Base-by-base conservation (phyloP, 305 asterid genomes). In the Ilex paraguariensis region DNA sequence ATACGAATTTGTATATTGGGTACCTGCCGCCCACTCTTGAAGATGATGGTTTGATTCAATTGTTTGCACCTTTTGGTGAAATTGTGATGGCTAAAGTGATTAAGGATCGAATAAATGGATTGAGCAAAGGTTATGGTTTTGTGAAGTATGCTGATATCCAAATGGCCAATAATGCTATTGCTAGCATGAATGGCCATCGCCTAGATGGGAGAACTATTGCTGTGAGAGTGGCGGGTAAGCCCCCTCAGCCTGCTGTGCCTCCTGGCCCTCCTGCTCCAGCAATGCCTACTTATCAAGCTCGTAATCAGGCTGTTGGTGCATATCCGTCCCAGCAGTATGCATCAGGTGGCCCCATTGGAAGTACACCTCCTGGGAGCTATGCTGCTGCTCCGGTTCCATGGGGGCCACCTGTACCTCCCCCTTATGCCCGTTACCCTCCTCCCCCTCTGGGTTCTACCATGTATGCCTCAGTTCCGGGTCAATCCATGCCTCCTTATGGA, bases 11-110 rank as follows among this genome's bases (percentile, higher is more conserved):
- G 61, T 90, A 92, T 33, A 90, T 92, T 10, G 98, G 98, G 30
- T 90, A 78, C 77, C 69, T 92, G 78, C 98, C 98, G 15, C 98
- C 98, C 5, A 82, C 87, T 51, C 66, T 92, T 45, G 98, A 92
- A 32, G 98, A 90, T 66, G 97, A 90, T 60, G 87, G 85, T 60
- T 69, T 92, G 79, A 90, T 90, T 69, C 79, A 71, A 69, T 78
- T 92, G 73, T 92, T 92, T 72, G 77, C 97, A 48, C 76, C 86
- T 15, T 90, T 85, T 65, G 98, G 98, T 67, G 95, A 88, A 50
- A 92, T 90, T 63, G 98, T 90, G 75, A 92, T 90, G 98, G 96
- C 95, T 17, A 92, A 92, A 80, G 97, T 92, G 73, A 86, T 92
- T 66, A 92, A 84, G 79, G 98, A 92, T 72, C 90, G 96, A 0